A percentile compares a stretch with the other conserved stretches of the same genome.
phyloP scores from a whole-genome alignment of 352 stramenopile genomes.

The Phytophthora syringae region DNA sequence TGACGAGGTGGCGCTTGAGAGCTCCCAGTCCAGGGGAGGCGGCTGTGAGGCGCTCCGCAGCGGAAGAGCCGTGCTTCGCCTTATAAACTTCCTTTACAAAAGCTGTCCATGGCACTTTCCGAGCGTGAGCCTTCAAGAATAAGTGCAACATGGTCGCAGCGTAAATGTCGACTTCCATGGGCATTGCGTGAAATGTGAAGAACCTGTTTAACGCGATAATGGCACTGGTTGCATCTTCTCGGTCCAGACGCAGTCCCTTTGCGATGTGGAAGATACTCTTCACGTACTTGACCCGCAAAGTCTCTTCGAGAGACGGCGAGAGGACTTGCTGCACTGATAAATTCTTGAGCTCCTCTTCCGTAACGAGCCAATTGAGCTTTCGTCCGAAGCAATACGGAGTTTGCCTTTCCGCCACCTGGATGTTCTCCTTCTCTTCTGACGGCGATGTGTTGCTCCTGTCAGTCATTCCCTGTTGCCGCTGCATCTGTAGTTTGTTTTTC shows the following conservation, averaged over 20 bases:
- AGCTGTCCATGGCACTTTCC: conserved; percentile 58
- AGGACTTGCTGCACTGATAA: conserved; percentile 69
- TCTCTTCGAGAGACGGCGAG: conserved; percentile 73
- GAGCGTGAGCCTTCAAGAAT: conserved; percentile 75
- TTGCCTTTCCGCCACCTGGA: conserved; percentile 17
- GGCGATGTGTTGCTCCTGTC: conserved; percentile 21
- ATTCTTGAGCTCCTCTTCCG: conserved; percentile 54
- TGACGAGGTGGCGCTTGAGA: conserved; percentile 64
- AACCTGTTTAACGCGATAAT: conserved; percentile 84
- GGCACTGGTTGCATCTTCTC: conserved; percentile 75
- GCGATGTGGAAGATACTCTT: conserved; percentile 69
- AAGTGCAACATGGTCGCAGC: conserved; percentile 77
- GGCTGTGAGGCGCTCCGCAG: conserved; percentile 25
- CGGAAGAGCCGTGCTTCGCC: conserved; percentile 46
- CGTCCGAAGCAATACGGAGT: conserved; percentile 68
- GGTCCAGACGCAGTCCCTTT: conserved; percentile 66
- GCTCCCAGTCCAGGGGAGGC: conserved; percentile 59
- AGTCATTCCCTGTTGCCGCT: conserved; percentile 33
- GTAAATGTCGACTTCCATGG: conserved; percentile 70
- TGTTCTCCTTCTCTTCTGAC: conserved; percentile 32
- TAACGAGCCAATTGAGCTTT: conserved; percentile 80
- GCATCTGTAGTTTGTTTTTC: conserved; percentile 55
- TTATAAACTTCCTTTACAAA: conserved; percentile 83
- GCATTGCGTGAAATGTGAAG: conserved; percentile 79
- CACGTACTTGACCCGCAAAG: conserved; percentile 66